Evolutionary conservation across 352 stramenopile genomes (phyloP), one percentile per base, ranked within the genome.

Genomic region (Globisporangium camurandrum): DNA sequence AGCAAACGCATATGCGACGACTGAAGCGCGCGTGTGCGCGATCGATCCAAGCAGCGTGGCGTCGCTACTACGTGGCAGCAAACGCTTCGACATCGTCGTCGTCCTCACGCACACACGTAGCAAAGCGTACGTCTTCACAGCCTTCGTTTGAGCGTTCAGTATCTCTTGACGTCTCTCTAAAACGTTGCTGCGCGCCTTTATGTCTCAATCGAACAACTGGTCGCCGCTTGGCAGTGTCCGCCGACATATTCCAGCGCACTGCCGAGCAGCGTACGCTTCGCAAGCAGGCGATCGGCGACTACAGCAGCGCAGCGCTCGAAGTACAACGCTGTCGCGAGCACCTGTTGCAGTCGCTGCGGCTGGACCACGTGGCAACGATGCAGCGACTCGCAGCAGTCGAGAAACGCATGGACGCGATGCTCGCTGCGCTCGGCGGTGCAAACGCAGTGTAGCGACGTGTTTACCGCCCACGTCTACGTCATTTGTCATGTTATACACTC

Each of bases 31-130:
- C 75, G 1, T 83, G 75, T 20, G 71, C 75, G 14, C 56, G 56
- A n/a, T 75, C 74, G 6, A 91, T 91, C 41, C 79, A 91, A 43
- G 62, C 60, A 6, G 53, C 66, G 0, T 91, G 79, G 79, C 59
- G 58, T 12, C 58, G 57, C 41, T 77, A 62, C 24, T 31, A 51
- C 30, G 41, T 54, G 3, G 41, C 28, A 11, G 33, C 47, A 1
- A 39, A 51, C 12, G 26, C 3, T 16, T 42, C 44, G n/a, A n/a
- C n/a, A n/a, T n/a, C n/a, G n/a, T n/a, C n/a, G n/a, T n/a, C n/a
- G n/a, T n/a, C n/a, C n/a, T n/a, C n/a, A n/a, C n/a, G n/a, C 2
- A 43, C 49, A 38, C 37, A 37, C 24, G 49, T 67, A 43, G 37
- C 23, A 42, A 65, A 62, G 46, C 27, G 69, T 77, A 61, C 62